Conservation (phyloP, 495 filamentous ascomycete genomes). For the Daldinia vernicosa region DNA sequence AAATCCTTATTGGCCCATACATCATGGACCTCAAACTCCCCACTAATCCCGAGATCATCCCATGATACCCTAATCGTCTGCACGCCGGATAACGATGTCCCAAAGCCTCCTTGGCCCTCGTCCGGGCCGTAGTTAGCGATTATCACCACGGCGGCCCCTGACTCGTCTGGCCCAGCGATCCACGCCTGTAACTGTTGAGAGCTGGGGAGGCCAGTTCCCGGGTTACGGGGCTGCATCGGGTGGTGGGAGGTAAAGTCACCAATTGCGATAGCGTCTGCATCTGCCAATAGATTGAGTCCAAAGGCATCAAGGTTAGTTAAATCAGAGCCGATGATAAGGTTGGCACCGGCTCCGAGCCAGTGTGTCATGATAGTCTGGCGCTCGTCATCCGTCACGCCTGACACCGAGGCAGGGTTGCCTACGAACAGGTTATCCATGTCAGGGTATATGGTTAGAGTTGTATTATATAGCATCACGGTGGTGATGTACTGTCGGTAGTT, state of each 20-base stretch:
- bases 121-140: conserved; percentile 46
- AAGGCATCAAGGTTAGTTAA: conserved; percentile 40
- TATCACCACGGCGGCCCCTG: conserved; percentile 37
- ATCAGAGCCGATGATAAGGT: conserved; percentile 46
- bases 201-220: conserved; percentile 35
- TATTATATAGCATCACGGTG: conserved; percentile 29
- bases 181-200: conserved; percentile 48
- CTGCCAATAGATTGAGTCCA: conserved; percentile 37
- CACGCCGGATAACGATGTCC: conserved; percentile 23
- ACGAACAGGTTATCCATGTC: conserved; percentile 48
- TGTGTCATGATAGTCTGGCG: conserved; percentile 45
- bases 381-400: conserved; percentile 43
- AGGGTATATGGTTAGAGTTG: conserved; percentile 41
- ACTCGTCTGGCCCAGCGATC: conserved; percentile 43
- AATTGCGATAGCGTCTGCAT: conserved; percentile 26
- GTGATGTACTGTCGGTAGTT: conserved; percentile 48
- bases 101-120: conserved; percentile 40
- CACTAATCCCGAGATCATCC: conserved; percentile 40
- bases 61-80: conserved; percentile 40
- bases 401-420: conserved; percentile 39
- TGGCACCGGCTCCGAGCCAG: conserved; percentile 47
- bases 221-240: conserved; percentile 48
- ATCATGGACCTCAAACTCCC: conserved; percentile 31
- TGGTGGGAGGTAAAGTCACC: conserved; percentile 36
- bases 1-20: conserved; percentile 38